Evolutionary conservation across 352 stramenopile species (phyloP).

Genomic region (Phytophthora melonis): DNA sequence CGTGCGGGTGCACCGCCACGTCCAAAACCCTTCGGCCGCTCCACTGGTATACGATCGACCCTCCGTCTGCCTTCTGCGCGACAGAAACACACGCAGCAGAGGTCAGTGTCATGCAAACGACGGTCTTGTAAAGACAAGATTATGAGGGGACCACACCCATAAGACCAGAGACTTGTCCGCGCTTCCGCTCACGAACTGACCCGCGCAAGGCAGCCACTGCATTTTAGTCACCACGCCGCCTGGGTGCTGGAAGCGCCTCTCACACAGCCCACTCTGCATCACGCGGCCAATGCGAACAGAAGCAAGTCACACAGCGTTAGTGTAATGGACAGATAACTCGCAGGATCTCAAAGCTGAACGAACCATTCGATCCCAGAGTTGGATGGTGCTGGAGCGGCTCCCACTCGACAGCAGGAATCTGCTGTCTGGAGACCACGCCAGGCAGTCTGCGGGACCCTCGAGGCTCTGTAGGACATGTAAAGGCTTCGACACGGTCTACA

Average conservation of each 20-base stretch:
- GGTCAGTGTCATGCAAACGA: background rate
- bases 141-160: conserved; percentile 57
- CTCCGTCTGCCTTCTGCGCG: conserved; percentile 59
- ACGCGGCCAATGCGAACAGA: background rate
- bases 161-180: conserved; percentile 78
- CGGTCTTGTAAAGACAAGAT: background rate
- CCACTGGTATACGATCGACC: conserved; percentile 73
- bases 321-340: background rate
- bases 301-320: background rate
- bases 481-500: conserved; percentile 34
- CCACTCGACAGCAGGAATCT: conserved; percentile 62
- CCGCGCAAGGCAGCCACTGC: conserved; percentile 64
- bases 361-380: conserved; percentile 73
- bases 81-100: background rate
- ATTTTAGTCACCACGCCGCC: conserved; percentile 56
- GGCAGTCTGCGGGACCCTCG: conserved; percentile 58
- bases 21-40: conserved; percentile 69
- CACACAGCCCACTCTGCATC: conserved; percentile 56
- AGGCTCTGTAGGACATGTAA: conserved; percentile 56
- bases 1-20: conserved; percentile 61
- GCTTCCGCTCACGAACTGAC: conserved; percentile 77
- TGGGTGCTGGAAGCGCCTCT: conserved; percentile 67
- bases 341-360: background rate
- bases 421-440: conserved; percentile 79
- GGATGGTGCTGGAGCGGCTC: conserved; percentile 62